Conservation (phyloP, 805 yeast genomes). For the Torulaspora microellipsoides region DNA sequence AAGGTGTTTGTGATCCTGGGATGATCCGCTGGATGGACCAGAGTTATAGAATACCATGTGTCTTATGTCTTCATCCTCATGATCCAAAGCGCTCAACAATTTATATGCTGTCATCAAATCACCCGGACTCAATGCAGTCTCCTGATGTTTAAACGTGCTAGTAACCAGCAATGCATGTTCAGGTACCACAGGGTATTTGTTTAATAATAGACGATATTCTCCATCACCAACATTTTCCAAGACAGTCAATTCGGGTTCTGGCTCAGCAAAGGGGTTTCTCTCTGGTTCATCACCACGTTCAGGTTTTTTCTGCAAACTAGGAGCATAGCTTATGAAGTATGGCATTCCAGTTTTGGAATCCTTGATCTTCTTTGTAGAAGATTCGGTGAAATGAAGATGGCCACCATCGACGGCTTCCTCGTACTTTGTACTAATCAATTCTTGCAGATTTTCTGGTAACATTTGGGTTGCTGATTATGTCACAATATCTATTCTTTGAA, state of each 20-base stretch:
- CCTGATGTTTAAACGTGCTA: conserved; percentile 66
- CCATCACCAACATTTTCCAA: conserved; percentile 43
- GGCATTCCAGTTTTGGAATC: conserved; percentile 32
- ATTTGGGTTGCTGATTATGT: not conserved
- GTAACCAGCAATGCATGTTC: conserved; percentile 79
- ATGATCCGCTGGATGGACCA: conserved; percentile 89
- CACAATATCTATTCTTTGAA: too few species aligned
- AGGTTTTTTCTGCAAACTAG: conserved; percentile 37
- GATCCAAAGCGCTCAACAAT: conserved; percentile 48
- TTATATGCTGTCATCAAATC: conserved; percentile 61
- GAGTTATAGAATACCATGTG: conserved; percentile 85
- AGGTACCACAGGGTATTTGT: conserved; percentile 81
- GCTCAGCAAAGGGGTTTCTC: conserved; percentile 70
- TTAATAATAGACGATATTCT: conserved; percentile 62
- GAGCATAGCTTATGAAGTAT: conserved; percentile 32
- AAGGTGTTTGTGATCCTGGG: conserved; percentile 88
- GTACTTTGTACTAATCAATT: conserved; percentile 39
- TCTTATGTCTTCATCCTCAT: conserved; percentile 38
- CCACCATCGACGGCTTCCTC: conserved; percentile 45
- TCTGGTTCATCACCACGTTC: conserved; percentile 35
- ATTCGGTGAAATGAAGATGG: conserved; percentile 48
- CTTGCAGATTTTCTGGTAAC: conserved; percentile 39
- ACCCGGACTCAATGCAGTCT: conserved; percentile 61
- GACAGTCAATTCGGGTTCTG: conserved; percentile 72
- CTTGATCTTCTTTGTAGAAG: conserved; percentile 34